A percentile compares a stretch with the other conserved stretches of the same genome.
Conservation (phyloP, 148 eudicot genomes). For the Suaeda aralocaspica region DNA sequence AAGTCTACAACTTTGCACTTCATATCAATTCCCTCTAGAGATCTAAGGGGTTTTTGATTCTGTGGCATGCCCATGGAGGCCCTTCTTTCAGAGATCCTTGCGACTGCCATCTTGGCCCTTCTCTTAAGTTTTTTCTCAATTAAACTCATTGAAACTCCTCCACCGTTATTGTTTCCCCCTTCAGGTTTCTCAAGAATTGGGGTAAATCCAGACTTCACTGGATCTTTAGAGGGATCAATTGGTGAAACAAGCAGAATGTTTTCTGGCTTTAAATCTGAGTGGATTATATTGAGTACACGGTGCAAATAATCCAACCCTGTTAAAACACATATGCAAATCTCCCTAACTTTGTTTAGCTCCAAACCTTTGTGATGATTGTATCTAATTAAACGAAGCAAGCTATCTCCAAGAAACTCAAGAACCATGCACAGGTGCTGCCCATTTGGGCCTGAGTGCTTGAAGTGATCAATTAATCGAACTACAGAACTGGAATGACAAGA, state of each 20-base stretch:
- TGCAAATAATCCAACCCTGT: constrained; percentile 91
- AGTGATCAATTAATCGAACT: constrained; percentile 74
- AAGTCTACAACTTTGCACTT: constrained; percentile 91
- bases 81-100: constrained; percentile 68
- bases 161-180: constrained; percentile 54
- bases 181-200: constrained; percentile 90
- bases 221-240: constrained; percentile 84
- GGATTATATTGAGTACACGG: constrained; percentile 68
- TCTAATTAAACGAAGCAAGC: constrained; percentile 71
- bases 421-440: constrained; percentile 96
- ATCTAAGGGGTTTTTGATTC: constrained; percentile 44
- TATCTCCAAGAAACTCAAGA: constrained; percentile 96
- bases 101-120: constrained; percentile 85
- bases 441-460: constrained; percentile 90
- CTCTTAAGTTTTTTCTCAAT: constrained; percentile 83
- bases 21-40: constrained; percentile 71
- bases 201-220: constrained; percentile 57
- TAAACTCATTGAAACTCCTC: constrained; percentile 43
- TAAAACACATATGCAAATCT: constrained; percentile 85
- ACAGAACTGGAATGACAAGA: constrained; percentile 53
- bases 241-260: constrained; percentile 83
- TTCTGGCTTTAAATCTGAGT: constrained; percentile 90
- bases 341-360: constrained; percentile 69
- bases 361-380: constrained; percentile 79
- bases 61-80: constrained; percentile 46